These are phyloP conservation scores for Magnaporthales sp. DNA, from an alignment of 2,329 filamentous ascomycete species.

Conservation along the genomic window DNA sequence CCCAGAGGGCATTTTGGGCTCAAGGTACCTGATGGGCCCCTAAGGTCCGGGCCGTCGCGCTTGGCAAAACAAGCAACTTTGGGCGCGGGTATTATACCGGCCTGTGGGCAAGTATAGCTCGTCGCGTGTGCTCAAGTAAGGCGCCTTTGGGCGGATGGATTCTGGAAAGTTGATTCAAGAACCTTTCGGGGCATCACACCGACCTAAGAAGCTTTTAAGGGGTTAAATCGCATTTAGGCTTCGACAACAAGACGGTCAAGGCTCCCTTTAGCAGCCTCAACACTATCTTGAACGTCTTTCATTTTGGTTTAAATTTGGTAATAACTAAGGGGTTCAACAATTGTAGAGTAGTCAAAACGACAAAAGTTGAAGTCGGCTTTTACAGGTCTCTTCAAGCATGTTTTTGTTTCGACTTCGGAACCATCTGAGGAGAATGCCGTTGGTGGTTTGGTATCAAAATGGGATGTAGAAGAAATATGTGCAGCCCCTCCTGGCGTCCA, in stretches of 20 bases:
- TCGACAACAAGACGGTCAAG: background rate
- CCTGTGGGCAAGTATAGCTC: too few relatives aligned
- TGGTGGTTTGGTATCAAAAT: background rate
- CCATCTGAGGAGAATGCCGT: background rate
- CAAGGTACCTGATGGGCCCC: too few relatives aligned
- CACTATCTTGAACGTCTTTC: background rate
- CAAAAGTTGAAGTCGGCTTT: background rate
- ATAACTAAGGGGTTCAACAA: background rate
- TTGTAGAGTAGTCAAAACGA: background rate
- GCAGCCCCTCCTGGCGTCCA: background rate
- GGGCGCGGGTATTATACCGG: too few relatives aligned
- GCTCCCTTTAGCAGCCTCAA: background rate
- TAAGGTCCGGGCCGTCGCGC: too few relatives aligned
- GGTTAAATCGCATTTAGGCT: too few relatives aligned
- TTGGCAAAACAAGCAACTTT: too few relatives aligned
- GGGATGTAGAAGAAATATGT: background rate
- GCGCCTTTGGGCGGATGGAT: too few relatives aligned
- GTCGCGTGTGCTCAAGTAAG: too few relatives aligned
- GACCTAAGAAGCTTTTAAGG: too few relatives aligned
- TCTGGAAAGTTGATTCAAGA: too few relatives aligned
- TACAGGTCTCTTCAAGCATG: background rate
- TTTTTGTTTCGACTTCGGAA: background rate
- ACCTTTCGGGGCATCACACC: too few relatives aligned
- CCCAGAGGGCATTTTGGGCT: too few relatives aligned
- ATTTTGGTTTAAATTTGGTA: background rate